These are phyloP conservation scores for Lentinula boryana DNA, from an alignment of 768 basidiomycete species.

Conservation along the genomic window DNA sequence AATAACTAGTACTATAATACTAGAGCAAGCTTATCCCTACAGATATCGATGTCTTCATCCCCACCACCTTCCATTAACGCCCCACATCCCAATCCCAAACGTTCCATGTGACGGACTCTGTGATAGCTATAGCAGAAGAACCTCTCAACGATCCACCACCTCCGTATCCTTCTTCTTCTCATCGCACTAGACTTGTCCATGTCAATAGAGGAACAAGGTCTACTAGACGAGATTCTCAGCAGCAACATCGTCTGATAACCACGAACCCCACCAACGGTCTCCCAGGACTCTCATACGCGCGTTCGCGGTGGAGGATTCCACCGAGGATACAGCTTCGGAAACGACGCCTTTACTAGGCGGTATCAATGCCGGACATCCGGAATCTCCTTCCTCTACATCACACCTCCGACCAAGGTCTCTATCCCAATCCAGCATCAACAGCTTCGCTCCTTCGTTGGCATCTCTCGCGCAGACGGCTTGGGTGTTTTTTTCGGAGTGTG, in stretches of 20 bases:
- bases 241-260: slow-evolving; percentile 11
- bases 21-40: no score
- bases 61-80: no score
- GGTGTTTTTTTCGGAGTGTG: slow-evolving; percentile 59
- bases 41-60: no score
- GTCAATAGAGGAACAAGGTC: no score
- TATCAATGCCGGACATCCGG: slow-evolving; percentile 13
- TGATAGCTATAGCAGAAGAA: not conserved
- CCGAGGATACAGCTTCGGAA: slow-evolving; percentile 28
- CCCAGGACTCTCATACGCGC: slow-evolving; percentile 19
- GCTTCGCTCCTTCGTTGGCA: slow-evolving; percentile 26
- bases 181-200: no score
- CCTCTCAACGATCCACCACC: slow-evolving; percentile 35
- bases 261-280: slow-evolving; percentile 21
- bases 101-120: no score
- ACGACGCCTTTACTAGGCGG: slow-evolving; percentile 39
- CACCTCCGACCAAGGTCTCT: slow-evolving; percentile 41
- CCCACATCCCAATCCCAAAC: no score
- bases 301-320: slow-evolving; percentile 22
- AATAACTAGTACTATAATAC: no score
- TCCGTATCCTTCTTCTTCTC: no score
- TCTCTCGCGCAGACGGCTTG: slow-evolving; percentile 65
- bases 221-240: no score
- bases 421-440: slow-evolving; percentile 49
- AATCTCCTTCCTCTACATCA: slow-evolving; percentile 5